Conservation (phyloP, 345 rosid species). For the Melastoma malabathricum region DNA sequence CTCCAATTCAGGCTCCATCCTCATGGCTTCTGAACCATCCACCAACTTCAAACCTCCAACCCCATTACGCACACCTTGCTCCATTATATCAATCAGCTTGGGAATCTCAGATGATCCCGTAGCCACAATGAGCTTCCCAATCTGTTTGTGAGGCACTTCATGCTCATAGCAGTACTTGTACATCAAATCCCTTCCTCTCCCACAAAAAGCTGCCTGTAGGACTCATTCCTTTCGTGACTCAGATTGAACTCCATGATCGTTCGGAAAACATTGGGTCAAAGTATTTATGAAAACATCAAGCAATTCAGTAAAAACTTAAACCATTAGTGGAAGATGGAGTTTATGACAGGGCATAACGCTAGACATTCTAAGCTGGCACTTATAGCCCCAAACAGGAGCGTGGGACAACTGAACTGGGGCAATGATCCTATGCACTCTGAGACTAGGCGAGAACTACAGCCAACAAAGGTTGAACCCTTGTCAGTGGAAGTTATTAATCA, state of each 20-base stretch:
- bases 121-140: constrained; percentile 80
- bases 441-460: no score
- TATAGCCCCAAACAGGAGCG: no score
- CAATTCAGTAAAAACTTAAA: no score
- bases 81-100: constrained; percentile 38
- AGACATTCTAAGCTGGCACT: no score
- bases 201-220: constrained; percentile 47
- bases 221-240: background rate
- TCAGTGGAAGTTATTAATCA: no score
- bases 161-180: constrained; percentile 51
- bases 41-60: constrained; percentile 48
- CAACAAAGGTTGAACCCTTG: no score
- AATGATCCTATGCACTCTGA: no score
- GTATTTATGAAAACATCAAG: background rate
- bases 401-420: no score
- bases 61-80: constrained; percentile 45
- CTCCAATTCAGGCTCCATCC: constrained; percentile 65
- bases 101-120: constrained; percentile 50
- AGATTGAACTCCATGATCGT: background rate
- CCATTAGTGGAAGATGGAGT: no score
- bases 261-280: background rate
- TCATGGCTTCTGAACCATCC: constrained; percentile 65
- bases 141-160: constrained; percentile 42
- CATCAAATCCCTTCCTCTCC: constrained; percentile 63
- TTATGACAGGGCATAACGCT: no score